Conservation (phyloP, 2,329 filamentous ascomycete species). For the Diaporthe vaccinii region DNA sequence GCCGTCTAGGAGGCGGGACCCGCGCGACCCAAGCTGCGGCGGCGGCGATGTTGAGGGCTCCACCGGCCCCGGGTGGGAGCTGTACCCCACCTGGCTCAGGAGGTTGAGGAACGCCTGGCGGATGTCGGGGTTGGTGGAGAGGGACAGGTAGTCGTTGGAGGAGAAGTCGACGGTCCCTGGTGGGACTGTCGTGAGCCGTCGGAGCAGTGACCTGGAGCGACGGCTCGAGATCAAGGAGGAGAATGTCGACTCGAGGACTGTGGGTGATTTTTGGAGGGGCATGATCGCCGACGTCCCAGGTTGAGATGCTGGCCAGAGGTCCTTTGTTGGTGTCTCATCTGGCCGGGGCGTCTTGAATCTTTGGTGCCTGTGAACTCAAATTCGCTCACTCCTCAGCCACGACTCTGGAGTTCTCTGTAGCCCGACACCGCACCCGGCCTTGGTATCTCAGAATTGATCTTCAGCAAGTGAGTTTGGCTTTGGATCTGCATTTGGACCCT, state of each 20-base stretch:
- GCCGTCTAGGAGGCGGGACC: conserved; percentile 67
- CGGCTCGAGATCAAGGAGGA: conserved; percentile 24
- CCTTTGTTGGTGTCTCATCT: not conserved
- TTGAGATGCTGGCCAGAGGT: not conserved
- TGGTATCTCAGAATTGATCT: too few relatives aligned
- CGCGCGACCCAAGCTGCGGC: conserved; percentile 61
- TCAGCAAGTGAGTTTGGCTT: not conserved
- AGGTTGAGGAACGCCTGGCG: conserved; percentile 74
- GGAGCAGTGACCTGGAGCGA: conserved; percentile 18
- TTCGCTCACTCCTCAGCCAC: conserved; percentile 7
- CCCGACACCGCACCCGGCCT: conserved; percentile 6
- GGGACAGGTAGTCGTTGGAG: conserved; percentile 85
- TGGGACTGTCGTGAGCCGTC: conserved; percentile 12
- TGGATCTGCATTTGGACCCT: not conserved
- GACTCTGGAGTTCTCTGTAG: not conserved
- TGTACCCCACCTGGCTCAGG: conserved; percentile 46
- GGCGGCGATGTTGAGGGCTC: not conserved
- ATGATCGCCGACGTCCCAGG: not conserved
- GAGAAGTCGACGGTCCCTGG: conserved; percentile 72
- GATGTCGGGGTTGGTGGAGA: conserved; percentile 64
- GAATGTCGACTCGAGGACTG: conserved; percentile 16
- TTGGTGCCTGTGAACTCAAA: conserved; percentile 10
- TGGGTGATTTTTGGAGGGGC: not conserved
- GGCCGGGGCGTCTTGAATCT: not conserved
- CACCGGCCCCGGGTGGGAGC: not conserved